Conservation (phyloP, 208 protist species). For the Wallacemonas sp. region DNA sequence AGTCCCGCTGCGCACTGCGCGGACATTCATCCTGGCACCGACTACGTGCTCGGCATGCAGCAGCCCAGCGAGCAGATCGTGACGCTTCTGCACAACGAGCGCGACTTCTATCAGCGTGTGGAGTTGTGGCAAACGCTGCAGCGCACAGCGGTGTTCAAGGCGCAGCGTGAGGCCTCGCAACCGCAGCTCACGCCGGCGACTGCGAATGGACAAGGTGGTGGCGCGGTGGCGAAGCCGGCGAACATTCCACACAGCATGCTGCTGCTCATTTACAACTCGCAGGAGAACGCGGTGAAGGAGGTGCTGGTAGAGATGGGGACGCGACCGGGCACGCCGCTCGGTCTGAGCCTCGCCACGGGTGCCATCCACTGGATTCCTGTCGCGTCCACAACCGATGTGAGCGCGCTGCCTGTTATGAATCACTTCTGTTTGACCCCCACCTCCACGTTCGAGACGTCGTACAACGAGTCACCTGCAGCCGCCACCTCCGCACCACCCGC, state of each 20-base stretch:
- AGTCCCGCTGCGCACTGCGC: constrained; percentile 49
- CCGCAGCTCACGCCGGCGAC: background rate
- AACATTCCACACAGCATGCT: constrained; percentile 50
- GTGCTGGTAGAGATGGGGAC: constrained; percentile 67
- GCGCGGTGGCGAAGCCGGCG: background rate
- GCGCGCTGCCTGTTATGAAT: constrained; percentile 30
- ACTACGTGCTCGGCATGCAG: constrained; percentile 91
- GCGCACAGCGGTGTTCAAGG: constrained; percentile 33
- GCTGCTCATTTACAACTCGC: constrained; percentile 76
- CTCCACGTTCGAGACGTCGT: constrained; percentile 1
- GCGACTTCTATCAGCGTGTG: constrained; percentile 69
- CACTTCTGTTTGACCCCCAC: constrained; percentile 14
- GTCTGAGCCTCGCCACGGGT: constrained; percentile 68
- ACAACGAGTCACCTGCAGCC: background rate
- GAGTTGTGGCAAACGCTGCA: constrained; percentile 61
- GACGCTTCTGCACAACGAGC: constrained; percentile 57
- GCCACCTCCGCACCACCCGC: background rate
- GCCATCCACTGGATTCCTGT: constrained; percentile 68
- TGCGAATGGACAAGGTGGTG: background rate
- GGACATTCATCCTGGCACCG: constrained; percentile 49
- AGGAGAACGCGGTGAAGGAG: constrained; percentile 68
- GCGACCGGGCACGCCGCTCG: constrained; percentile 50
- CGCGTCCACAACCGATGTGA: constrained; percentile 9
- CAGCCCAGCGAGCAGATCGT: constrained; percentile 52
- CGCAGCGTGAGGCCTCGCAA: constrained; percentile 19